These are phyloP conservation scores for Davidsoniella eucalypti DNA, from an alignment of 2,329 filamentous ascomycete genomes.

Conservation along the genomic window DNA sequence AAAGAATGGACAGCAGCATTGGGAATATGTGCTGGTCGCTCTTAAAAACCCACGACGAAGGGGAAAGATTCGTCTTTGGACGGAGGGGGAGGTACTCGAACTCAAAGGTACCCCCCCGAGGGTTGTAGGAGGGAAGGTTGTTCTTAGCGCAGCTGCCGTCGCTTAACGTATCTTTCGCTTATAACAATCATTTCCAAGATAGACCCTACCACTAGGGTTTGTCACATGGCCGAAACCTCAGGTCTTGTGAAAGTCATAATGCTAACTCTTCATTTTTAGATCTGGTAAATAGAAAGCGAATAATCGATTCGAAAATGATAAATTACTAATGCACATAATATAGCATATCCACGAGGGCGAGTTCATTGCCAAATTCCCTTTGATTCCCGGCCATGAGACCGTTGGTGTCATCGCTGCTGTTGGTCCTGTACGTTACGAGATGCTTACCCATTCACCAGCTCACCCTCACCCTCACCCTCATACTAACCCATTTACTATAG, in stretches of 20 bases:
- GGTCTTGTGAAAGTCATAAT: background rate
- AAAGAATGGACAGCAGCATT: too few relatives aligned
- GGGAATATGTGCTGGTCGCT: too few relatives aligned
- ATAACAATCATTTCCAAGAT: background rate
- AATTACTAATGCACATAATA: too few relatives aligned
- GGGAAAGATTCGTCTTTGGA: too few relatives aligned
- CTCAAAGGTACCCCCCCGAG: too few relatives aligned
- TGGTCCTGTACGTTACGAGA: constrained; percentile 22
- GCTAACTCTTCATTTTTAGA: constrained; percentile 19
- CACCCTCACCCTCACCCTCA: background rate
- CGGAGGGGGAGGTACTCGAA: too few relatives aligned
- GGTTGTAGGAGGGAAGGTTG: too few relatives aligned
- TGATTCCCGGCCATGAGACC: constrained; percentile 53
- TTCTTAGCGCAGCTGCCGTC: too few relatives aligned
- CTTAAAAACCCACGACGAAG: too few relatives aligned
- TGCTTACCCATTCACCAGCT: too few relatives aligned
- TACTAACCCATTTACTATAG: constrained; percentile 14
- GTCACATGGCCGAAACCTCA: too few relatives aligned
- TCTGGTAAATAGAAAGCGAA: constrained; percentile 19
- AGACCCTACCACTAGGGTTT: constrained; percentile 9
- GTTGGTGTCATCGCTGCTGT: constrained; percentile 46
- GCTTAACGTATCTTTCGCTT: background rate
- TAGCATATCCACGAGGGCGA: constrained; percentile 51
- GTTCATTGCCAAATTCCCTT: constrained; percentile 46
- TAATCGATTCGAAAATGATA: background rate